A percentile compares a stretch with the other conserved stretches of the same genome.
Conservation (phyloP, 2,329 filamentous ascomycete genomes). For the Dothistroma septosporum region DNA sequence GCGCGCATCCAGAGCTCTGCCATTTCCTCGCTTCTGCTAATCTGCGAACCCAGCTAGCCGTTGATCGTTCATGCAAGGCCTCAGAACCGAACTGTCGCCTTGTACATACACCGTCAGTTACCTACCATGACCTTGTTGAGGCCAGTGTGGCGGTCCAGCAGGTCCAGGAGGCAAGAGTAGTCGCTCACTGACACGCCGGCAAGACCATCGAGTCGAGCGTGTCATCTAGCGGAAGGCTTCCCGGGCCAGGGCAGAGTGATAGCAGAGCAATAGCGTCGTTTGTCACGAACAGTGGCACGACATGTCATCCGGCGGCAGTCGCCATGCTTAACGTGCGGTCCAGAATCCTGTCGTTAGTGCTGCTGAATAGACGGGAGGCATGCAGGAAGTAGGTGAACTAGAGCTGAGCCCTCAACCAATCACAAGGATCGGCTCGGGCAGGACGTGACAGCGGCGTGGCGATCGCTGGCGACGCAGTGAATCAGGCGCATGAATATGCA, state of each 20-base stretch:
- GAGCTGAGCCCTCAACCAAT: slow-evolving; percentile 8
- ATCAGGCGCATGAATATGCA: background rate
- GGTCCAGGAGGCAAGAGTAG: slow-evolving; percentile 3
- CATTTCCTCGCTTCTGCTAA: slow-evolving; percentile 15
- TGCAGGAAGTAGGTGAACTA: slow-evolving; percentile 13
- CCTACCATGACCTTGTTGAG: slow-evolving; percentile 2
- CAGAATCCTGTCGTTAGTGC: slow-evolving; percentile 6
- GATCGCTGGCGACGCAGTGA: slow-evolving; percentile 8
- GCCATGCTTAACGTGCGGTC: slow-evolving; percentile 7
- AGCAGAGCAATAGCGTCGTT: background rate
- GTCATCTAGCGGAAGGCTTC: background rate
- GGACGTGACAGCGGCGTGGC: slow-evolving; percentile 16
- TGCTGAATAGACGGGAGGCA: slow-evolving; percentile 4
- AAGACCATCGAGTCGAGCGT: background rate
- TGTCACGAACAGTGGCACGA: slow-evolving; percentile 1
- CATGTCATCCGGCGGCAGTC: slow-evolving; percentile 6
- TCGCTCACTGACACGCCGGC: background rate
- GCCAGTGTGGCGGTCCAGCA: slow-evolving; percentile 14
- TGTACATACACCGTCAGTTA: slow-evolving; percentile 13
- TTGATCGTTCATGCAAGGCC: slow-evolving; percentile 16
- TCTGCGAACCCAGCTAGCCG: slow-evolving; percentile 21
- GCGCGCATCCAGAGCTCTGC: slow-evolving; percentile 14
- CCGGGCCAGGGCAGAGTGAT: background rate
- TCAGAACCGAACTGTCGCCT: slow-evolving; percentile 16
- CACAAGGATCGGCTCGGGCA: slow-evolving; percentile 3